Conservation (phyloP, 495 filamentous ascomycete genomes). For the Trichoderma gamsii region DNA sequence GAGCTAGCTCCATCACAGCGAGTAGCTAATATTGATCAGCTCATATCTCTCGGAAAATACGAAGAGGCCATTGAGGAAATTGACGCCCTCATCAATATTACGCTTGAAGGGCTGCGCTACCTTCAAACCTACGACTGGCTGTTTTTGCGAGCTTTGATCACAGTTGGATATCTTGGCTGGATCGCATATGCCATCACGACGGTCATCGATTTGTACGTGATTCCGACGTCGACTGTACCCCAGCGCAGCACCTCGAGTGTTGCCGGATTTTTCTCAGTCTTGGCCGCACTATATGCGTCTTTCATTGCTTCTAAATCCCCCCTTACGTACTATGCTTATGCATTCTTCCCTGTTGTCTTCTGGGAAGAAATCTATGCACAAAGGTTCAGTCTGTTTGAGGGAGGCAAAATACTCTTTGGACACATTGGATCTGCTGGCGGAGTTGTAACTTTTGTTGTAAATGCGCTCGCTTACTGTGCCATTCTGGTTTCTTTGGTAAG, state of each 20-base stretch:
- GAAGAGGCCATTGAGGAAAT: constrained; percentile 72
- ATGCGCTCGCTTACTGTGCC: constrained; percentile 58
- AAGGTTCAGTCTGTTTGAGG: constrained; percentile 60
- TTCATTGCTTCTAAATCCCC: constrained; percentile 75
- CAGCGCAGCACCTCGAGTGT: constrained; percentile 56
- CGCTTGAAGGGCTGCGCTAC: constrained; percentile 82
- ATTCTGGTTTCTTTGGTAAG: constrained; percentile 79
- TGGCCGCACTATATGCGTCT: constrained; percentile 68
- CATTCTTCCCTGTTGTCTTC: constrained; percentile 84
- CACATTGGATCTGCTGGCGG: constrained; percentile 55
- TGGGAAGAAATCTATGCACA: constrained; percentile 95
- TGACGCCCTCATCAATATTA: constrained; percentile 65
- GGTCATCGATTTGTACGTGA: constrained; percentile 82
- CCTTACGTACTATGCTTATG: constrained; percentile 86
- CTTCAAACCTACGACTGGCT: constrained; percentile 95
- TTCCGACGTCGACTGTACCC: constrained; percentile 64
- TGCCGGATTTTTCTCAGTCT: constrained; percentile 66
- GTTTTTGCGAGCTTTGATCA: constrained; percentile 89
- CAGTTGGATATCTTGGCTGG: constrained; percentile 92
- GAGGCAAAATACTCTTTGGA: constrained; percentile 60
- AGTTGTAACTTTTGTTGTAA: constrained; percentile 52
- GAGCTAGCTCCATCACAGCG: constrained; percentile 60
- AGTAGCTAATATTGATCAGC: constrained; percentile 56
- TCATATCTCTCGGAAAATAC: constrained; percentile 61
- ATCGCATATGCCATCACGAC: constrained; percentile 91